Base-by-base conservation (phyloP, 441 rosid genomes). In the Pelargonium citronellum region DNA sequence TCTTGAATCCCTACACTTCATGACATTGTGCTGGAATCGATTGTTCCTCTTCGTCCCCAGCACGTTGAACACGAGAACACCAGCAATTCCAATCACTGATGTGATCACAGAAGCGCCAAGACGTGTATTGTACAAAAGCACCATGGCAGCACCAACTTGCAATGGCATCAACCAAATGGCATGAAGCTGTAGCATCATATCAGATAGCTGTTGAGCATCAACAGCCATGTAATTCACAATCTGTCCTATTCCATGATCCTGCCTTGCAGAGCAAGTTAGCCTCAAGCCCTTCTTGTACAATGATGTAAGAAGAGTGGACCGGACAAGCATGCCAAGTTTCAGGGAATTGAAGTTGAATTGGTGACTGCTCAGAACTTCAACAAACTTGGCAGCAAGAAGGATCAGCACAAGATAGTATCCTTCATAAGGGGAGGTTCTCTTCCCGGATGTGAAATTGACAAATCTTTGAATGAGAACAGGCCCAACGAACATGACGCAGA, bases 171-270 rank as follows among this genome's bases (percentile, higher is more conserved):
- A 77, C 96, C 98, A 93, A n/a, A 84, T 77, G 0, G 80, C 67
- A 77, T 93, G 98, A 70, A 91, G 85, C 97, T 97, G 91, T 90
- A 89, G 84, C 20, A 84, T 89, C 70, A 88, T 87, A 64, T 93
- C 98, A 51, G 97, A 96, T 91, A 93, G 89, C 57, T 97, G 78
- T 49, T 93, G 91, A 0, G 92, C 95, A 77, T 91, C 98, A 17
- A 93, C 91, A 0, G 90, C 86, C 12, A 93, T 88, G 70, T 91
- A 93, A 67, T 91, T 91, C 64, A 88, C 86, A 55, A 93, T 84
- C 83, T 91, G 96, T 0, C 96, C 98, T 0, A 90, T 71, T 19
- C 97, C 87, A 74, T 89, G 98, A 15, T 87, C 83, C 75, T 64
- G 85, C 74, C 96, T 84, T 68, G 91, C 95, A 1, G 74, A 70